These are phyloP conservation scores for Mrakia hoshinonis DNA, from an alignment of 768 basidiomycete species.

Conservation along the genomic window DNA sequence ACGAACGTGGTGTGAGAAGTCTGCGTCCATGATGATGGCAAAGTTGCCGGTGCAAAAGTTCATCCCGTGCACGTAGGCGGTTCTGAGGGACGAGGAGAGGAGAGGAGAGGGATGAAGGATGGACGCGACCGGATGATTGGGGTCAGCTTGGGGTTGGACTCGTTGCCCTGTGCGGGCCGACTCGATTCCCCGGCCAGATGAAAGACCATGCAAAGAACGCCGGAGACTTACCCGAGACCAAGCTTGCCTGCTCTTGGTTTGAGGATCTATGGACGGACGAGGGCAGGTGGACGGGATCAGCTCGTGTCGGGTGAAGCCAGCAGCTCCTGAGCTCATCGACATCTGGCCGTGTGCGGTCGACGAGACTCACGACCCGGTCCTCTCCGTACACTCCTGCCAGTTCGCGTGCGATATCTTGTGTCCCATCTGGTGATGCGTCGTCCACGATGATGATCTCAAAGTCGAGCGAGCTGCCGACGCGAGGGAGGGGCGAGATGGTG, in stretches of 20 bases:
- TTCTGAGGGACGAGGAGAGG: constrained; percentile 45
- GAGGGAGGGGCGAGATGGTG: constrained; percentile 7
- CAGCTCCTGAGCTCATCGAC: background rate
- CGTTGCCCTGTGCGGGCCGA: no score
- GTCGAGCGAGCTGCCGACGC: constrained; percentile 42
- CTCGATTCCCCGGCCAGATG: no score
- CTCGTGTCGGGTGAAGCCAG: background rate
- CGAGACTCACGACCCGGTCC: constrained; percentile 60
- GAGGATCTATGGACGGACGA: constrained; percentile 49
- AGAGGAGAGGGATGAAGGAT: background rate
- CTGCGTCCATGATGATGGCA: constrained; percentile 94
- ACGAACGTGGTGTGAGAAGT: constrained; percentile 87
- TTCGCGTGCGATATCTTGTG: constrained; percentile 75
- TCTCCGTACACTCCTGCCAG: constrained; percentile 71
- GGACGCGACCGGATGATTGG: no score
- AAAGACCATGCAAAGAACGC: no score
- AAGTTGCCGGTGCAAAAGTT: constrained; percentile 85
- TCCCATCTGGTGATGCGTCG: constrained; percentile 86
- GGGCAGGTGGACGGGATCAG: background rate
- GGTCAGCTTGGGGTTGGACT: background rate
- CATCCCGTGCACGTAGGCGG: constrained; percentile 85
- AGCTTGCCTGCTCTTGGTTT: constrained; percentile 84
- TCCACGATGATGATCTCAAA: constrained; percentile 91
- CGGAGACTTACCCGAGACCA: constrained; percentile 64
- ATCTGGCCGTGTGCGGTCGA: background rate